A percentile compares a stretch with the other conserved stretches of the same genome.
phyloP scores from a whole-genome alignment of 441 rosid species.

The Gossypium schwendimanii region DNA sequence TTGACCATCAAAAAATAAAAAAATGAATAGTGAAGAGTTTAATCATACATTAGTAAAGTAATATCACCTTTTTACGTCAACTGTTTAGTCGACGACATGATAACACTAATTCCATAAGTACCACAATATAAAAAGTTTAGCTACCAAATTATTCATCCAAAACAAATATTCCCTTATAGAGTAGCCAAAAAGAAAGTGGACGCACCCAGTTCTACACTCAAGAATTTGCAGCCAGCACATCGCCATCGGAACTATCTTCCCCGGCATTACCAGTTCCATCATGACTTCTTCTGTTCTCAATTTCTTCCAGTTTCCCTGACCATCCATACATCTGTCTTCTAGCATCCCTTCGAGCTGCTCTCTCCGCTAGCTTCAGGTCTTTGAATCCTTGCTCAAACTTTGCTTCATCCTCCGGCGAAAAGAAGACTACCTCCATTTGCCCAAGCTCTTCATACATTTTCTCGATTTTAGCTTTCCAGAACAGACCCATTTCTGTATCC shows the following conservation, averaged over 20 bases:
- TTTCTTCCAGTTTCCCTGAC: slow-evolving; percentile 31
- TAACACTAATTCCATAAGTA: background rate
- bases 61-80: background rate
- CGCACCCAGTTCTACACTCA: slow-evolving; percentile 22
- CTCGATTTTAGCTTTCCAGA: slow-evolving; percentile 89
- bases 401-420: slow-evolving; percentile 68
- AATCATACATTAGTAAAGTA: background rate
- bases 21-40: no score
- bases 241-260: slow-evolving; percentile 29
- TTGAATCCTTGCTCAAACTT: slow-evolving; percentile 70
- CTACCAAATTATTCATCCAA: slow-evolving; percentile 9
- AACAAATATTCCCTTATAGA: background rate
- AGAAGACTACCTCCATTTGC: slow-evolving; percentile 59
- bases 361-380: slow-evolving; percentile 60
- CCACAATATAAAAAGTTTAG: background rate
- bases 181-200: slow-evolving; percentile 2
- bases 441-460: slow-evolving; percentile 80
- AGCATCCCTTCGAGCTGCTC: slow-evolving; percentile 49
- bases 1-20: no score
- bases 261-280: slow-evolving; percentile 10
- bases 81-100: background rate
- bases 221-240: background rate
- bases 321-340: slow-evolving; percentile 47
- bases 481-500: slow-evolving; percentile 85
- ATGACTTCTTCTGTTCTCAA: slow-evolving; percentile 26